phyloP scores from a whole-genome alignment of 1,284 basidiomycete genomes.

The Melampsora medusae region DNA sequence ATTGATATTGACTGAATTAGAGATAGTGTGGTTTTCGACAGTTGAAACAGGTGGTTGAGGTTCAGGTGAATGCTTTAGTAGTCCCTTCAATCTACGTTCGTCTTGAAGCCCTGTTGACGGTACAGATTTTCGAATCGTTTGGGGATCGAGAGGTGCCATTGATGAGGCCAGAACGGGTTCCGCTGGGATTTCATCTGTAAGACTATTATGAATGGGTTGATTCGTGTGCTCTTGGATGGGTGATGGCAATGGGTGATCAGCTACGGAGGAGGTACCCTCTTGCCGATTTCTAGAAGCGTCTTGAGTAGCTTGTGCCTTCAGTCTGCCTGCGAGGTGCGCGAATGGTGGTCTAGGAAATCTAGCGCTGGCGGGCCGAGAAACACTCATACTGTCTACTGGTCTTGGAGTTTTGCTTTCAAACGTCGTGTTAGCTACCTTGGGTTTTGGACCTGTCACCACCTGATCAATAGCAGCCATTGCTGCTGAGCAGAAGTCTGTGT shows the following conservation, averaged over 20 bases:
- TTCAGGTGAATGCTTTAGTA: not conserved
- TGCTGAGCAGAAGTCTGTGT: too few species aligned
- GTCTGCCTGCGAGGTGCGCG: not conserved
- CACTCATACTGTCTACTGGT: not conserved
- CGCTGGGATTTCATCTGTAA: not conserved
- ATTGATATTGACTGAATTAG: not conserved
- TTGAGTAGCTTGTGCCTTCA: not conserved
- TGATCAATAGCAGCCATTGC: constrained; percentile 2
- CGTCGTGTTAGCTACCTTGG: not conserved
- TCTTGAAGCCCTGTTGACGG: not conserved
- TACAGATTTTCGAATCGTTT: not conserved
- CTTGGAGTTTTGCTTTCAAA: not conserved
- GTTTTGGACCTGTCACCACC: not conserved
- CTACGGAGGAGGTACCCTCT: not conserved
- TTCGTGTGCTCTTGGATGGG: not conserved
- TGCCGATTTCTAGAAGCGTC: not conserved
- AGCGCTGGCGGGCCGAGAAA: not conserved
- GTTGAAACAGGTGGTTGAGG: not conserved
- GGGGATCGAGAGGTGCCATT: not conserved
- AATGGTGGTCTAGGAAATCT: not conserved
- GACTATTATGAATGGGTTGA: not conserved
- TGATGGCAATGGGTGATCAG: not conserved
- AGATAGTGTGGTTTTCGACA: not conserved
- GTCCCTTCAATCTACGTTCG: constrained; percentile 4
- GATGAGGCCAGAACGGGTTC: not conserved